Percentiles rank a stretch among this genome's conserved stretches.
Evolutionary conservation across 2,329 filamentous ascomycete genomes (phyloP).

Genomic region (Dothiorella sarmentorum): DNA sequence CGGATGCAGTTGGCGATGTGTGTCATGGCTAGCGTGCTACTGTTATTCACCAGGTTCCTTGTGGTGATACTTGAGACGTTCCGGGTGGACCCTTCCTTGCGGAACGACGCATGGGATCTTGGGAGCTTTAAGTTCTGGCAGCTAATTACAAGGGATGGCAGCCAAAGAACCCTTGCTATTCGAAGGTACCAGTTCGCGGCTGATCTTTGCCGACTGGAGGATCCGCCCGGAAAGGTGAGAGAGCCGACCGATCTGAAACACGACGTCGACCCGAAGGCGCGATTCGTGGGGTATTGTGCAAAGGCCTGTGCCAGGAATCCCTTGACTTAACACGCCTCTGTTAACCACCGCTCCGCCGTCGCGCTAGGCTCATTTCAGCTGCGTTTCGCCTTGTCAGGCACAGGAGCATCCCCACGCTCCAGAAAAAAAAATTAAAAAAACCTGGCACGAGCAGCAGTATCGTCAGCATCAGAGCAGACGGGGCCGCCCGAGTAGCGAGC

Average conservation of each 20-base stretch:
- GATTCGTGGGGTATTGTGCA: slow-evolving; percentile 18
- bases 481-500: too few species aligned
- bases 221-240: slow-evolving; percentile 7
- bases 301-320: slow-evolving; percentile 13
- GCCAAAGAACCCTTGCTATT: slow-evolving; percentile 15
- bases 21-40: slow-evolving; percentile 33
- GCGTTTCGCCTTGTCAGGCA: slow-evolving; percentile 7
- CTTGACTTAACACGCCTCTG: slow-evolving; percentile 9
- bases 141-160: slow-evolving; percentile 17
- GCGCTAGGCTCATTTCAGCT: neutral
- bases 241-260: slow-evolving; percentile 18
- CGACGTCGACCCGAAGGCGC: slow-evolving; percentile 18
- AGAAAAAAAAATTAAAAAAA: too few species aligned
- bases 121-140: slow-evolving; percentile 14
- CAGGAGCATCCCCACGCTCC: too few species aligned
- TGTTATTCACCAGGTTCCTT: slow-evolving; percentile 12
- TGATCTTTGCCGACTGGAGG: slow-evolving; percentile 13
- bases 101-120: slow-evolving; percentile 13
- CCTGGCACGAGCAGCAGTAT: too few species aligned
- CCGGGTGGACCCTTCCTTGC: slow-evolving; percentile 16
- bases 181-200: slow-evolving; percentile 11
- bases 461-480: too few species aligned
- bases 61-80: slow-evolving; percentile 17
- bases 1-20: slow-evolving; percentile 45
- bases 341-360: neutral